Percentiles rank a stretch among this genome's conserved stretches.
Conservation (phyloP, 2,329 filamentous ascomycete species). For the Aspergillus fumigatus region DNA sequence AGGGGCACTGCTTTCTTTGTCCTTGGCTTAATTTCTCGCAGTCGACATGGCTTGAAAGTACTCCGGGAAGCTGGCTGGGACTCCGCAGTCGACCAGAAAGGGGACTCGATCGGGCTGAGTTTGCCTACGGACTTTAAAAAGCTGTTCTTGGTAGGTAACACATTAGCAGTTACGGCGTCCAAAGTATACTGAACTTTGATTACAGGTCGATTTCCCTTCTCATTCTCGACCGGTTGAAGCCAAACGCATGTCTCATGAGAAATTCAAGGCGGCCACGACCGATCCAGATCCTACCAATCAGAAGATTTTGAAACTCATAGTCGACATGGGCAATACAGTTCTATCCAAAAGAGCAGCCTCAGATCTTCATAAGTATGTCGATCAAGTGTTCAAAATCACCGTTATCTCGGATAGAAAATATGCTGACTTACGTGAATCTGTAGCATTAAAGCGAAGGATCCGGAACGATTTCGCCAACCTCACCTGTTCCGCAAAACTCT, state of each 20-base stretch:
- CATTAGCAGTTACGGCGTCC: neutral
- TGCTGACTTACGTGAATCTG: slow-evolving; percentile 24
- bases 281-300: slow-evolving; percentile 61
- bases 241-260: slow-evolving; percentile 38
- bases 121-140: slow-evolving; percentile 74
- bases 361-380: slow-evolving; percentile 62
- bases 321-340: slow-evolving; percentile 89
- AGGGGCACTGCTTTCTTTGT: slow-evolving; percentile 97
- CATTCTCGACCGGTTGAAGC: slow-evolving; percentile 41
- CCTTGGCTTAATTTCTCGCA: slow-evolving; percentile 84
- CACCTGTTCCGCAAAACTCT: slow-evolving; percentile 81
- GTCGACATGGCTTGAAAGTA: slow-evolving; percentile 87
- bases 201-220: slow-evolving; percentile 32
- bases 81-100: slow-evolving; percentile 76
- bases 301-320: slow-evolving; percentile 77
- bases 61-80: slow-evolving; percentile 89
- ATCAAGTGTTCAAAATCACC: neutral
- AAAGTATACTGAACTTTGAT: neutral
- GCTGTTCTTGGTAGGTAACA: slow-evolving; percentile 65
- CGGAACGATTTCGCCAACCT: slow-evolving; percentile 68
- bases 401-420: neutral
- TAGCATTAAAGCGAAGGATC: slow-evolving; percentile 71
- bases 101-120: slow-evolving; percentile 80
- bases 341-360: slow-evolving; percentile 80
- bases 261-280: slow-evolving; percentile 55